phyloP scores from a whole-genome alignment of 305 asterid genomes.

The Fraxinus angustifolia region DNA sequence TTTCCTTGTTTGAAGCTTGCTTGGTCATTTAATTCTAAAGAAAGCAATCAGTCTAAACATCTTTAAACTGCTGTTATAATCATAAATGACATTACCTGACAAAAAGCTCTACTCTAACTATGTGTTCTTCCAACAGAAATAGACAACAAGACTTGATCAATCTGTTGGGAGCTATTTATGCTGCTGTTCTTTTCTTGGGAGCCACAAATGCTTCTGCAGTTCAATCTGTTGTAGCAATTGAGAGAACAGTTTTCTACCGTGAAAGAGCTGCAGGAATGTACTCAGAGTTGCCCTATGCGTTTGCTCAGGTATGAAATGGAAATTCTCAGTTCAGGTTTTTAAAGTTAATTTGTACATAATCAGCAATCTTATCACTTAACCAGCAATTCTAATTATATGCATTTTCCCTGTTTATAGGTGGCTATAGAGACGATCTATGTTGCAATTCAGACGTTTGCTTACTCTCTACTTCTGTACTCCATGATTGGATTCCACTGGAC shows the following conservation, averaged over 20 bases:
- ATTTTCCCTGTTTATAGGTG: conserved; percentile 26
- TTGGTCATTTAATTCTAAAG: background rate
- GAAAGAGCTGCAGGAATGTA: conserved; percentile 54
- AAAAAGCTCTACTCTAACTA: background rate
- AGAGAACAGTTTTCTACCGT: conserved; percentile 48
- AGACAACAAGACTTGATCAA: conserved; percentile 41
- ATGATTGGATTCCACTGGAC: conserved; percentile 48
- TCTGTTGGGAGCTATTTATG: conserved; percentile 43
- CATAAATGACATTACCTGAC: background rate
- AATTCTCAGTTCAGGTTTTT: background rate
- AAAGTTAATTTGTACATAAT: background rate
- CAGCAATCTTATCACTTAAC: background rate
- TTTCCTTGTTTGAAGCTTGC: background rate
- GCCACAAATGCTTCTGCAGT: conserved; percentile 45
- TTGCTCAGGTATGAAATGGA: conserved; percentile 39
- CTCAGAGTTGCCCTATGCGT: conserved; percentile 48
- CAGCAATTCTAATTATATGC: background rate
- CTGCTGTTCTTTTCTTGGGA: conserved; percentile 46
- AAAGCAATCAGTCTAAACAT: background rate
- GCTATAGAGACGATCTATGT: conserved; percentile 45
- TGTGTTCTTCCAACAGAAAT: conserved; percentile 15
- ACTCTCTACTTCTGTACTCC: conserved; percentile 39
- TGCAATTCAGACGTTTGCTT: conserved; percentile 35
- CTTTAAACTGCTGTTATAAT: background rate
- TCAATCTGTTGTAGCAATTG: conserved; percentile 41